phyloP scores from a whole-genome alignment of 805 yeast species.

The Kodamaea leandrae region DNA sequence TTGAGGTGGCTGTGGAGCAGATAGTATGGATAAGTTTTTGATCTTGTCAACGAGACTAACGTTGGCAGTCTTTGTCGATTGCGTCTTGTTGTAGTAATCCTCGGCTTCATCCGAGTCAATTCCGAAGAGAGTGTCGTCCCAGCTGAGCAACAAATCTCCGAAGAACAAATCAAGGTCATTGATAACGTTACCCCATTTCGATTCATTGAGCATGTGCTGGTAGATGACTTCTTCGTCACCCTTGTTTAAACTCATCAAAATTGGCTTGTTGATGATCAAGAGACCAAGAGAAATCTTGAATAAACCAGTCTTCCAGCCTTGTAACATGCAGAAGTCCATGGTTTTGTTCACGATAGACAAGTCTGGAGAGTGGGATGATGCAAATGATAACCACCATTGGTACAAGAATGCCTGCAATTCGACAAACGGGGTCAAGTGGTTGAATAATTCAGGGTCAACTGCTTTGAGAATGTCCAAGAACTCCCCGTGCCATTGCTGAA shows the following conservation, averaged over 20 bases:
- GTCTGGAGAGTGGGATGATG: slow-evolving; percentile 59
- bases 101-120: slow-evolving; percentile 2
- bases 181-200: slow-evolving; percentile 42
- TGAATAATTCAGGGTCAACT: slow-evolving; percentile 39
- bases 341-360: slow-evolving; percentile 45
- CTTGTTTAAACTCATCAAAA: slow-evolving; percentile 31
- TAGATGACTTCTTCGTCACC: slow-evolving; percentile 44
- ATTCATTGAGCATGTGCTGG: slow-evolving; percentile 43
- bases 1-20: slow-evolving; percentile 6
- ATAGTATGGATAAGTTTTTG: slow-evolving; percentile 25
- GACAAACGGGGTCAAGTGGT: slow-evolving; percentile 42
- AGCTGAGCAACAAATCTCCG: slow-evolving; percentile 35
- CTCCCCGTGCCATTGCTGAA: slow-evolving; percentile 51
- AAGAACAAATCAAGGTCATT: slow-evolving; percentile 38
- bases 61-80: neutral
- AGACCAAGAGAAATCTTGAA: slow-evolving; percentile 56
- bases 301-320: slow-evolving; percentile 54
- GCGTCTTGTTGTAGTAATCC: slow-evolving; percentile 1
- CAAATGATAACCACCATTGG: slow-evolving; percentile 66
- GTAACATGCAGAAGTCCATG: slow-evolving; percentile 49
- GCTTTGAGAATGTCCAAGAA: slow-evolving; percentile 44
- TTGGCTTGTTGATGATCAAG: slow-evolving; percentile 47
- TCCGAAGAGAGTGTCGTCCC: slow-evolving; percentile 33
- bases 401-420: slow-evolving; percentile 50
- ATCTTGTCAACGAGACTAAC: slow-evolving; percentile 26